Base-by-base conservation (phyloP, 2,329 filamentous ascomycete species). In the Phyllosticta capitalensis region DNA sequence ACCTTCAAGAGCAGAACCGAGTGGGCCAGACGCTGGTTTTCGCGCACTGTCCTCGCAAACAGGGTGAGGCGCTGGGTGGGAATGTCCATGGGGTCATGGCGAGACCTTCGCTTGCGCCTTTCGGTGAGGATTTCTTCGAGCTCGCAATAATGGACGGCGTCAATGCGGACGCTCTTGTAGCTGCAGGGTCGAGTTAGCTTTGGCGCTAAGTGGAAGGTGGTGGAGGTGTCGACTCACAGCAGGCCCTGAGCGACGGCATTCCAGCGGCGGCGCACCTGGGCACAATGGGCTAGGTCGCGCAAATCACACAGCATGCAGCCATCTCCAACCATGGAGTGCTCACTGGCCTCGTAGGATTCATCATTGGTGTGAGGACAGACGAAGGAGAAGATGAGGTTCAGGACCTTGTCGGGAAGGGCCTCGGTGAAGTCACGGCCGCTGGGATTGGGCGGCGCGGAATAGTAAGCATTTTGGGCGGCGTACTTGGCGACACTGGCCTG, bases 271-370 rank as follows among this genome's bases (percentile, higher is more conserved):
- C 84, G 89, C 55, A 90, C 89, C 70, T 83, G 80, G 48, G 85
- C 84, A 71, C 89, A 92, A 72, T 90, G 85, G 56, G 90, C 85
- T 59, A 96, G 82, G 73, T 96, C 91, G 65, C 92, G 86, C 78
- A 94, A 81, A 75, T 96, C 90, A 76, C 92, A 97, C 65, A 95
- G 85, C 88, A 94, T 92, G 76, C 92, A 97, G 60, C 85, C 85
- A 75, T 90, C 86, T 64, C 89, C 83, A 55, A 84, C 81, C 65
- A 87, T 84, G 61, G 87, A 90, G 67, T 89, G 83, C 76, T 97
- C 92, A 68, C 89, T 92, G 50, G 85, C 86, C 65, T 90, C 86
- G 72, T 94, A 95, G 61, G 81, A 85, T 69, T 86, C 79, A 74
- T 97, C 92, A 58, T 77, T 76, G 38, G 85, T 78, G 73, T 97